These are phyloP conservation scores for Aspergillus pseudonomiae DNA, from an alignment of 2,329 filamentous ascomycete species.

Conservation along the genomic window DNA sequence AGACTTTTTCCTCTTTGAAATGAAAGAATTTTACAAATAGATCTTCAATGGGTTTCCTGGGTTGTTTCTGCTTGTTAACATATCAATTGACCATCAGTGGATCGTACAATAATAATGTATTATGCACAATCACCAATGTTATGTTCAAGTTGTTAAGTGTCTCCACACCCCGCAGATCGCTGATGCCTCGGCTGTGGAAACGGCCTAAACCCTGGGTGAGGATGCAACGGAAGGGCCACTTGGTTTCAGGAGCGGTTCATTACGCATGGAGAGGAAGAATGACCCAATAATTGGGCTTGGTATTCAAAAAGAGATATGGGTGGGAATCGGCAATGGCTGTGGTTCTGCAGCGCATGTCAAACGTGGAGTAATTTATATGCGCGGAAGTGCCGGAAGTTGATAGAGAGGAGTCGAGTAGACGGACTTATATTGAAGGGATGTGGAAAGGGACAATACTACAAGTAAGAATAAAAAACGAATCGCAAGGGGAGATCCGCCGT, in stretches of 20 bases:
- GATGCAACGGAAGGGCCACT: background rate
- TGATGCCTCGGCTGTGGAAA: constrained; percentile 7
- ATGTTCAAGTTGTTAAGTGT: background rate
- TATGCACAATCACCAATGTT: background rate
- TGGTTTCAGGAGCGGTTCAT: background rate
- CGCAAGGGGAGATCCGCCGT: background rate
- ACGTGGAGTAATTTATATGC: background rate
- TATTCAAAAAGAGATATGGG: background rate
- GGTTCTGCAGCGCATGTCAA: background rate
- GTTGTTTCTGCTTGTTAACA: background rate
- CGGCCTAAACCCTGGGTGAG: background rate
- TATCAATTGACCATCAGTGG: background rate
- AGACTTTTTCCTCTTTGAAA: constrained; percentile 18
- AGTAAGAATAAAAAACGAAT: background rate
- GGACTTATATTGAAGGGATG: background rate
- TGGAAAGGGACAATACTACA: background rate
- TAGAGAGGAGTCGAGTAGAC: too few relatives aligned
- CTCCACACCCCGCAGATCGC: constrained; percentile 8
- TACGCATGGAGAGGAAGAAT: background rate
- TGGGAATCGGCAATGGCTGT: background rate
- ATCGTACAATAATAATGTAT: background rate
- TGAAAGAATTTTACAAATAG: constrained; percentile 21
- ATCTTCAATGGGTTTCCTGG: background rate
- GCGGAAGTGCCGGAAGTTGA: background rate
- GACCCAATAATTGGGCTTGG: background rate